phyloP scores from a whole-genome alignment of 1,284 basidiomycete genomes.

The Dichomitus squalens region DNA sequence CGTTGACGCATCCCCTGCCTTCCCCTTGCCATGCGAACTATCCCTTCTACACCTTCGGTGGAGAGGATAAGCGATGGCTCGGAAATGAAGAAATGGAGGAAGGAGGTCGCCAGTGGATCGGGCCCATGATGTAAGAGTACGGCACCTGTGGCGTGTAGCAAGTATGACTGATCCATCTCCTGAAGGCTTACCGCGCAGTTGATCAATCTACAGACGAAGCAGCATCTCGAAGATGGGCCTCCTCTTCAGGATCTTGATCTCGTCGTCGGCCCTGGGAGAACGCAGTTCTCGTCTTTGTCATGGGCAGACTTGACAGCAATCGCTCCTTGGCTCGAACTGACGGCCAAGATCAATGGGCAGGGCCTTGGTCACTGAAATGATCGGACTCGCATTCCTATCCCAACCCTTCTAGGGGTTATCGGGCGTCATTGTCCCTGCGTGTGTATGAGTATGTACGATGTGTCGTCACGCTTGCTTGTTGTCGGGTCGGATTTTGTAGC shows the following conservation, averaged over 20 bases:
- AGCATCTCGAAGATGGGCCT: slow-evolving; percentile 36
- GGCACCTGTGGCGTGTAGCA: background rate
- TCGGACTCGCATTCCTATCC: background rate
- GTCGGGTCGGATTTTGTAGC: slow-evolving; percentile 6
- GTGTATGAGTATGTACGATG: slow-evolving; percentile 13
- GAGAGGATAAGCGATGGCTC: slow-evolving; percentile 66
- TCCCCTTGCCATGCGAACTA: slow-evolving; percentile 57
- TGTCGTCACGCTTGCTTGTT: background rate
- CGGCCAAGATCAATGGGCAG: slow-evolving; percentile 64
- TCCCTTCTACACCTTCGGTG: slow-evolving; percentile 72
- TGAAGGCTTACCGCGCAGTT: slow-evolving; percentile 69
- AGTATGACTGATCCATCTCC: background rate
- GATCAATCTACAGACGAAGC: slow-evolving; percentile 45
- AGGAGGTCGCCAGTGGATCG: slow-evolving; percentile 71
- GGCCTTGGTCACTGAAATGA: slow-evolving; percentile 58
- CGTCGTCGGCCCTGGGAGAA: slow-evolving; percentile 47
- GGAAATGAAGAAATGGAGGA: slow-evolving; percentile 54
- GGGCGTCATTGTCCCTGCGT: background rate
- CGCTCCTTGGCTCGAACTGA: slow-evolving; percentile 77
- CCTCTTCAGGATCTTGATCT: slow-evolving; percentile 53
- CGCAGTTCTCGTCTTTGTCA: slow-evolving; percentile 67
- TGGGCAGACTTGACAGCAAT: slow-evolving; percentile 70
- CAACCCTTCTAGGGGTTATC: background rate
- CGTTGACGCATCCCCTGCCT: slow-evolving; percentile 59
- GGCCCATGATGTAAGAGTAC: slow-evolving; percentile 61